A percentile compares a stretch with the other conserved stretches of the same genome.
These are phyloP conservation scores for Yarrowia divulgata DNA, from an alignment of 805 yeast species.

Conservation along the genomic window DNA sequence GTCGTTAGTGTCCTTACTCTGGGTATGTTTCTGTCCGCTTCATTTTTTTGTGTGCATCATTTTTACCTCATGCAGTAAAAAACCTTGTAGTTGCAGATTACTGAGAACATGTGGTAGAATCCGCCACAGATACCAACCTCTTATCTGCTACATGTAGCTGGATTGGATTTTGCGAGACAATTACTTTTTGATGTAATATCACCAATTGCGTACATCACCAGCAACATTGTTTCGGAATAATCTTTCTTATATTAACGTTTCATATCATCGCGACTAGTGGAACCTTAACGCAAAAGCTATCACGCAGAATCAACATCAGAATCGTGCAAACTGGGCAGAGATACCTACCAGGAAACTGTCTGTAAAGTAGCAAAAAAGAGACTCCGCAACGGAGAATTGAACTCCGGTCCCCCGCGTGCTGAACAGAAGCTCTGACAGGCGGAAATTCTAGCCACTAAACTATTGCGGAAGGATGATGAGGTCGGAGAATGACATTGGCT, in stretches of 20 bases:
- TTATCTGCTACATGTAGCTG: no score
- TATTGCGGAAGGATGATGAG: conserved; percentile 43
- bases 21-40: no score
- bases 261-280: conserved; percentile 1
- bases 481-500: not conserved
- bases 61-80: not conserved
- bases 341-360: no score
- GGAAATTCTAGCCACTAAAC: conserved; percentile 54
- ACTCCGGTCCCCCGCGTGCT: conserved; percentile 39
- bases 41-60: not conserved
- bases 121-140: no score
- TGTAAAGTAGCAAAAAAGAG: not conserved
- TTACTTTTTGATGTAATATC: no score
- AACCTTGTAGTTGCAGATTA: no score
- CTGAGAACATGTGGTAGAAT: no score
- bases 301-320: no score
- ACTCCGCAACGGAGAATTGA: conserved; percentile 38
- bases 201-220: no score
- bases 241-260: not conserved
- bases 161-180: no score
- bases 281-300: not conserved
- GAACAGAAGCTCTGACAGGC: conserved; percentile 48
- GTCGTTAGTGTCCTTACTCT: not conserved
- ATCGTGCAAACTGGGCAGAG: no score
- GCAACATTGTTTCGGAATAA: no score